Base-by-base conservation (phyloP, 352 stramenopile species). In the Globisporangium acanthophoron region DNA sequence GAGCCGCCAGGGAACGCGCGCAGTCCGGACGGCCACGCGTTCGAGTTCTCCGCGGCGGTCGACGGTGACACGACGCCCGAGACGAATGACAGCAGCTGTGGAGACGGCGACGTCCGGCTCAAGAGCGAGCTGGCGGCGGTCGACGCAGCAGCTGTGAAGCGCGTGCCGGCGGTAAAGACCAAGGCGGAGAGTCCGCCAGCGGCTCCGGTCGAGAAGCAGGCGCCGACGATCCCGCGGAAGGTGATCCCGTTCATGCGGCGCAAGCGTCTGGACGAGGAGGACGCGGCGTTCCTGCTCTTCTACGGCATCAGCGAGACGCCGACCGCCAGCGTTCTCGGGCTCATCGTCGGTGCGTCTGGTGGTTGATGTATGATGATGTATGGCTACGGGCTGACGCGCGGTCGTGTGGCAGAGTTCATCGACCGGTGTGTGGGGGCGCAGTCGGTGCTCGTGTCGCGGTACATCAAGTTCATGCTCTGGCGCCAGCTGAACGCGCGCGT, bases 211-310 rank as follows among this genome's bases (percentile, higher is more conserved):
- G 41, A n/a, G 41, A 8, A 47, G 6, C 41, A 12, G 16, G 41
- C 21, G 43, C 18, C 11, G 44, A 11, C 47, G 33, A 29, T 59
- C 8, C 56, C 56, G 3, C 58, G 35, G 16, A 58, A 44, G 16
- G 61, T 15, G n/a, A 54, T 62, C n/a, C 54, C 54, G 9, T 40
- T 58, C 16, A 59, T 66, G 55, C 61, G 54, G 21, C 12, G 55
- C 33, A 57, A 71, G 21, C 70, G 67, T 13, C 58, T 91, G 13
- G 74, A 76, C 37, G 78, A 88, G 54, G 79, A 88, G 56, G 69
- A 88, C 54, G 81, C 81, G 4, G 81, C 74, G 16, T 84, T 88
- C 55, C 43, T 89, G 49, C 68, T 91, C 11, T 91, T 89, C 62
- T 78, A 88, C 49, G 78, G 81, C 29, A 68, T 72, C 11, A 69